Base-by-base conservation (phyloP, 768 basidiomycete species). In the Tubosaeta brunneosetosa region DNA sequence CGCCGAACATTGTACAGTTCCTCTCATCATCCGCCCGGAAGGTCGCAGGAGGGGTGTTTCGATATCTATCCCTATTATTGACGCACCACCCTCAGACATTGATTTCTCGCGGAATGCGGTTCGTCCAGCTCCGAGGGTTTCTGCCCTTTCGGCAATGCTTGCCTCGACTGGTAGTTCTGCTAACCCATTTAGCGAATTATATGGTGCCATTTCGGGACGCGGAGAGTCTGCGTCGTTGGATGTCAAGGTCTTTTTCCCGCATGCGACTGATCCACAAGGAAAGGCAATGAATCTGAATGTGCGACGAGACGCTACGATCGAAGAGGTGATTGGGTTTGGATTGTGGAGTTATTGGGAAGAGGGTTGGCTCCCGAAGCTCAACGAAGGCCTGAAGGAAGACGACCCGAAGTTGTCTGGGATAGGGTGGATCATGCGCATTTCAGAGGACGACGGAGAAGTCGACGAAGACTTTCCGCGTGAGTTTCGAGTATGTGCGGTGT, bases 391-490 rank as follows among this genome's bases (percentile, higher is more conserved):
- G 47, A 73, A 66, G 33, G 82, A 82, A 55, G 79, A 82, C 26
- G 86, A 90, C 56, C 77, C 80, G 32, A 83, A 78, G 61, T 73
- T 91, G 44, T 86, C 84, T 42, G 88, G 91, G 0, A 76, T 89
- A 4, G 93, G 91, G 1, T 99, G 97, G 95, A 85, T 91, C 36
- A 67, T 99, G 71, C 76, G 92, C 53, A 93, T 98, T 50, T 90
- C 93, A 1, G 97, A 99, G 62, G 91, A 94, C 42, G 94, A 98
- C 66, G 97, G 97, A 14, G 95, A 97, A 68, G 92, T 98, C 1
- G 97, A 99, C 66, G 97, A 97, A 66, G 97, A 99, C 72, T 98
- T 94, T 65, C 97, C 95, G 22, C 89, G 94, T 95, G 67, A 61
- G 90, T 77, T 14, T 32, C 6, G n/a, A 33, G 1, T 26, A 17